Evolutionary conservation across 805 yeast genomes (phyloP), one percentile per base, ranked within the genome.

Genomic region (Kluyveromyces dobzhanskii): DNA sequence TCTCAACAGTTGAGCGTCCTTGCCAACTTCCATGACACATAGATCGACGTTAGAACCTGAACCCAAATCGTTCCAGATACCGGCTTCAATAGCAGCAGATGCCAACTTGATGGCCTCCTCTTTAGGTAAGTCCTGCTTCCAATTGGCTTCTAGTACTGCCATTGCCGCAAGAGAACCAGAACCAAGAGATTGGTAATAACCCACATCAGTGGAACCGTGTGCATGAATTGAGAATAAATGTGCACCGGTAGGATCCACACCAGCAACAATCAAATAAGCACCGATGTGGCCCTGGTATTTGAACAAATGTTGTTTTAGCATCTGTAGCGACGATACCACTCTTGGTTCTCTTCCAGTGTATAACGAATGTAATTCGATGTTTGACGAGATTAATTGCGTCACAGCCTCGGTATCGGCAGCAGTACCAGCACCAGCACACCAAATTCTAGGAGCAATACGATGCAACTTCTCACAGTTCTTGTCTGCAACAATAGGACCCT

Each of bases 351-450:
- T 78, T 44, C 78, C 78, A 25, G 90, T 79, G 52, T 82, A 78
- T 64, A 87, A 69, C 7, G 94, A 70, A 62, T 90, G 98, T 45
- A 92, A 69, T 64, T 92, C 98, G 47, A 92, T 68, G 60, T 90
- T 88, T 28, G 95, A 85, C 27, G 86, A 77, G 50, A 87, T 87
- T 56, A 92, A 71, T 62, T 87, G 95, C 4, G 98, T 92, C 29
- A 92, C 97, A 78, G 87, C 86, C 62, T 92, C 97, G 10, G 97
- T 92, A 61, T 92, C 98, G 6, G 98, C 97, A 23, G 98, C 98
- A n/a, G 98, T 92, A 62, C 98, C 98, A 3, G 98, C 98, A 55
- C 98, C 98, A 38, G 98, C 98, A 78, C 98, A 90, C 97, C 97
- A 90, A 59, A 88, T 87, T 56, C 73, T 75, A 8, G 97, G 95